Evolutionary conservation across 176 grass and related monocot genomes (phyloP), one percentile per base, ranked within the genome.

Genomic region (Thalia dealbata): DNA sequence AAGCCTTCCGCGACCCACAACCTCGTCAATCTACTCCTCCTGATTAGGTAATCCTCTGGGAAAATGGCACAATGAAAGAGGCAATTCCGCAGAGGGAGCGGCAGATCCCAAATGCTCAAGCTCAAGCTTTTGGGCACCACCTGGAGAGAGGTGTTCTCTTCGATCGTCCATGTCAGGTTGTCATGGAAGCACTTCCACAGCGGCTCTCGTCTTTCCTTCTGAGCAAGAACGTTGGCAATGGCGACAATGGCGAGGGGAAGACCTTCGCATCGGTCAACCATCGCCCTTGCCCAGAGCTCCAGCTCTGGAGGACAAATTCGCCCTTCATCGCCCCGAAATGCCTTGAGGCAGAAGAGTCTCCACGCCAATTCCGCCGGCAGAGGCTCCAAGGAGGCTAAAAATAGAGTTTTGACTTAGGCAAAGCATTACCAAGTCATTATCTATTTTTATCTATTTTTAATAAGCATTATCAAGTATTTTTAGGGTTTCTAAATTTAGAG

Each of bases 1-100:
- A 91, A 82, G 14, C 84, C 84, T 60, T 91, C 84, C 3, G 84
- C 84, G 43, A 91, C 72, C 88, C 81, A 91, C 71, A 84, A 44
- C 72, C 88, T 75, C 12, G 87, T 72, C 52, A 87, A 63, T 71
- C 45, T 82, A 24, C 84, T 75, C 44, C 81, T 81, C 70, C 41
- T n/a, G 48, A 91, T 80, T 0, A 35, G n/a, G 63, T 48, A 76
- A 59, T 82, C 81, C 74, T 84, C 79, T 11, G 81, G 79, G 65
- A 87, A 71, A 14, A 91, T 28, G 70, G 72, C 54, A 65, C 88
- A 86, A 50, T 86, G 83, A 18, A 90, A 42, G 63, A 90, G 74
- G 51, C 84, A 90, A 19, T 84, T 79, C 24, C 73, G 78, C 12
- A 86, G 81, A 14, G 83, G 52, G 54, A 60, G 72, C 12, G 84